phyloP scores from a whole-genome alignment of 179 eudicot species.

The Spergularia azorica region DNA sequence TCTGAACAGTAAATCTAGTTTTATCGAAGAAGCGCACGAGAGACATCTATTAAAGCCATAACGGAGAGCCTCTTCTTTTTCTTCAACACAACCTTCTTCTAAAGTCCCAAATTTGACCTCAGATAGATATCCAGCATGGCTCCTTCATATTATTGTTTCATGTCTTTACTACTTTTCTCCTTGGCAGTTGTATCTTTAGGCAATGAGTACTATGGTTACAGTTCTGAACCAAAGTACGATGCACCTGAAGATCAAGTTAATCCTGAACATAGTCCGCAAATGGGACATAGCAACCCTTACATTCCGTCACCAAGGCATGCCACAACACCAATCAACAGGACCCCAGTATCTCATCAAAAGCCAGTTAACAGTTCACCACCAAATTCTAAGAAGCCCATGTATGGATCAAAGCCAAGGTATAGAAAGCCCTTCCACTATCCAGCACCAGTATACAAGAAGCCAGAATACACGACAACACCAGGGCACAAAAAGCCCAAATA shows the following conservation, averaged over 20 bases:
- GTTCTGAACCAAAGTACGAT: background rate
- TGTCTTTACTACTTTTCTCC: conserved; percentile 12
- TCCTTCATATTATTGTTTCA: background rate
- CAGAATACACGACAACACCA: conserved; percentile 9
- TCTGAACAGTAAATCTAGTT: background rate
- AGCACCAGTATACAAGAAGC: conserved; percentile 4
- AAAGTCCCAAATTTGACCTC: background rate
- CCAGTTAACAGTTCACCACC: background rate
- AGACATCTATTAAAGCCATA: background rate
- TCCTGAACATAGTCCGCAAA: background rate
- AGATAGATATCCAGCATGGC: conserved; percentile 10
- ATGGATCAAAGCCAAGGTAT: conserved; percentile 1
- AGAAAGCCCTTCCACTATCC: conserved; percentile 16
- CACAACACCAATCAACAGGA: background rate
- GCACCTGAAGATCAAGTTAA: background rate
- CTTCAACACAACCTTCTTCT: background rate
- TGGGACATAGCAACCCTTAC: background rate
- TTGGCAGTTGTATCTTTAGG: conserved; percentile 7
- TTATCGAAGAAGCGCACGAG: background rate
- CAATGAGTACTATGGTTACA: background rate
- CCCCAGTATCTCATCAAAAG: background rate
- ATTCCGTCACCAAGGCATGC: background rate
- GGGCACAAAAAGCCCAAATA: conserved; percentile 7
- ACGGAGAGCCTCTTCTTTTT: background rate
- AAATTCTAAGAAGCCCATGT: conserved; percentile 12